Evolutionary conservation across 306 rosid species (phyloP).

Genomic region (Clitoria ternatea): DNA sequence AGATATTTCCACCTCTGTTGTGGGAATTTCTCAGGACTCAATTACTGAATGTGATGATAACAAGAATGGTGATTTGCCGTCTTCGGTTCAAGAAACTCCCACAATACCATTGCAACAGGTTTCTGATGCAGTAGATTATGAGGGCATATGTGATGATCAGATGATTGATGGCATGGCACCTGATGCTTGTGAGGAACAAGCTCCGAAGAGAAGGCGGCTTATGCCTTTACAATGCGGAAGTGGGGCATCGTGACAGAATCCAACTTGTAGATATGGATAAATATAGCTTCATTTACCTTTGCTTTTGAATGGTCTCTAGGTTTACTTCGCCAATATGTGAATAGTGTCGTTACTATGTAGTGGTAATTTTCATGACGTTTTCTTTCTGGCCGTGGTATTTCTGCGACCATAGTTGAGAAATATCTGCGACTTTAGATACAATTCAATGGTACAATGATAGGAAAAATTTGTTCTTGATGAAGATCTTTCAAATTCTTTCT

Average conservation of each 20-base stretch:
- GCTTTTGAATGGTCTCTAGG: conserved; percentile 9
- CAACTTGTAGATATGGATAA: conserved; percentile 22
- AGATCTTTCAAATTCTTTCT: not conserved
- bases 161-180: conserved; percentile 25
- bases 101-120: conserved; percentile 10
- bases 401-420: conserved; percentile 2
- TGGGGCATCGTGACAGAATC: conserved; percentile 14
- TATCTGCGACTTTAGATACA: conserved; percentile 2
- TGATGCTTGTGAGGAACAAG: conserved; percentile 37
- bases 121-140: conserved; percentile 14
- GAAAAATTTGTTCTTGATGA: not conserved
- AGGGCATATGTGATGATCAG: conserved; percentile 28
- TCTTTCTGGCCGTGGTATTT: not conserved
- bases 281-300: not conserved
- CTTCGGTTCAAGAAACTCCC: conserved; percentile 28
- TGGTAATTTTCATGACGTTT: not conserved
- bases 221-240: conserved; percentile 10
- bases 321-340: conserved; percentile 21
- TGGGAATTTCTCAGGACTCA: conserved; percentile 29
- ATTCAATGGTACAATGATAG: not conserved
- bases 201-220: conserved; percentile 51
- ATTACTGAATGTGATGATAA: conserved; percentile 4
- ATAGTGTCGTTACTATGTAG: conserved; percentile 8
- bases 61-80: conserved; percentile 21
- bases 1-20: not conserved